Evolutionary conservation across 2,329 filamentous ascomycete species (phyloP).

Genomic region (Aotearoamyces nothofagi): DNA sequence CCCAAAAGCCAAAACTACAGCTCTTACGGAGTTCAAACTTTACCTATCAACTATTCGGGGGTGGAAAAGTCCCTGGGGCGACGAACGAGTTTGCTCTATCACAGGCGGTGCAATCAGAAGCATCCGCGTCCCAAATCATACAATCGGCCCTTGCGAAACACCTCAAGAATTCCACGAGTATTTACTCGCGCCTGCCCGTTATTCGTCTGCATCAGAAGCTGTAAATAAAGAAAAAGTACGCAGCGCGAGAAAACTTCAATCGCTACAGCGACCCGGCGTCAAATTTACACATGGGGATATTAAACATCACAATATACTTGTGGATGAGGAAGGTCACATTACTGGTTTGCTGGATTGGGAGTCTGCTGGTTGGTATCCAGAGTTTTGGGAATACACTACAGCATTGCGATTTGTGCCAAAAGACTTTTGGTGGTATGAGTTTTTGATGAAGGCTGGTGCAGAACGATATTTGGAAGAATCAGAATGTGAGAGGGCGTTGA

Average conservation of each 20-base stretch:
- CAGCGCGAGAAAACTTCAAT: slow-evolving; percentile 6
- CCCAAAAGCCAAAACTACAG: slow-evolving; percentile 17
- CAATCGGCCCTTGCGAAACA: slow-evolving; percentile 9
- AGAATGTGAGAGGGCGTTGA: too few relatives aligned
- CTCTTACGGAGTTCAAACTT: slow-evolving; percentile 20
- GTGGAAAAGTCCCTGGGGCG: slow-evolving; percentile 17
- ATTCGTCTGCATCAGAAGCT: slow-evolving; percentile 6
- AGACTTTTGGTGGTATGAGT: too few relatives aligned
- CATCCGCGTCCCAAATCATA: slow-evolving; percentile 9
- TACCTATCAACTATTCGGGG: slow-evolving; percentile 21
- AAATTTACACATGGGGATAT: slow-evolving; percentile 39
- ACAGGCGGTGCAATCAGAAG: slow-evolving; percentile 10
- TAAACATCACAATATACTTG: slow-evolving; percentile 27
- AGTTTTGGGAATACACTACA: slow-evolving; percentile 18
- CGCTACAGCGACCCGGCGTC: slow-evolving; percentile 7
- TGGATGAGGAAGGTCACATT: slow-evolving; percentile 21
- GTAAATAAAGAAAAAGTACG: slow-evolving; percentile 4
- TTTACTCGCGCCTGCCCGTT: slow-evolving; percentile 6
- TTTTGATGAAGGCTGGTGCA: too few relatives aligned
- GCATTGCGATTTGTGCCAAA: too few relatives aligned
- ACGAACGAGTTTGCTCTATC: slow-evolving; percentile 8
- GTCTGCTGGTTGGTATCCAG: slow-evolving; percentile 28
- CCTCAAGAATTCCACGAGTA: slow-evolving; percentile 9
- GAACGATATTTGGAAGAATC: too few relatives aligned
- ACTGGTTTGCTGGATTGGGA: slow-evolving; percentile 32